A percentile compares a stretch with the other conserved stretches of the same genome.
Conservation (phyloP, 1,284 basidiomycete genomes). For the Rhodotorula sp. region DNA sequence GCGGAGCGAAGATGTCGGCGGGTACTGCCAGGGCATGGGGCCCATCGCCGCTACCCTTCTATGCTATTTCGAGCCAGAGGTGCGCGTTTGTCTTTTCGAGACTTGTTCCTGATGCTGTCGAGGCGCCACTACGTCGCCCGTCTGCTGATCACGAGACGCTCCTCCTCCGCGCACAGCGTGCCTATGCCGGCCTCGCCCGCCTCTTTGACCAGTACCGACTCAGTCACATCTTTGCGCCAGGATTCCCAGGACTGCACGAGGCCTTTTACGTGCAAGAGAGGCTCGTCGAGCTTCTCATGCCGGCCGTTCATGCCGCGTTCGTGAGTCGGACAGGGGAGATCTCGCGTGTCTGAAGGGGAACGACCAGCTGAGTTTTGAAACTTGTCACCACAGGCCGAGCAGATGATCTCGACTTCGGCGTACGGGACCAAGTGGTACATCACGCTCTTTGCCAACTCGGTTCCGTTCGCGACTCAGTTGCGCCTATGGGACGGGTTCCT, state of each 20-base stretch:
- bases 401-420: slow-evolving; percentile 86
- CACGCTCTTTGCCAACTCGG: slow-evolving; percentile 81
- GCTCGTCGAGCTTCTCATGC: slow-evolving; percentile 79
- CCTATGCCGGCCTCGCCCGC: slow-evolving; percentile 77
- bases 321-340: not conserved
- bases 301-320: slow-evolving; percentile 79
- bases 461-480: slow-evolving; percentile 94
- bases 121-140: no score
- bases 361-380: not conserved
- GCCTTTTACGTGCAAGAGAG: slow-evolving; percentile 91
- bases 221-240: slow-evolving; percentile 86
- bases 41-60: slow-evolving; percentile 92
- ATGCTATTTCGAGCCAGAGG: slow-evolving; percentile 86
- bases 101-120: no score
- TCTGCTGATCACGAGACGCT: not conserved
- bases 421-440: slow-evolving; percentile 99
- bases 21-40: slow-evolving; percentile 99
- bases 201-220: slow-evolving; percentile 85
- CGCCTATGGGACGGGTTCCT: slow-evolving; percentile 93
- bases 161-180: slow-evolving; percentile 54
- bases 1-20: slow-evolving; percentile 58
- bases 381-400: slow-evolving; percentile 58
- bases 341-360: not conserved
- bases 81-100: slow-evolving; percentile 42
- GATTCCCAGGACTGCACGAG: slow-evolving; percentile 93